A percentile compares a stretch with the other conserved stretches of the same genome.
phyloP scores from a whole-genome alignment of 176 grass and related monocot genomes.

The barley (Hordeum vulgare) region MorexV3_pseudomolecules_assembly NC_058520.1:214563746-214564245 shows the following conservation, averaged over 20 bases:
- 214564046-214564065: constrained; percentile 81
- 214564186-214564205: background rate
- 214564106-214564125: constrained; percentile 70
- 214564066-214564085: constrained; percentile 78
- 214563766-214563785: background rate
- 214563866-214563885: background rate
- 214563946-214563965: constrained; percentile 87
- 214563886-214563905: constrained; percentile 18
- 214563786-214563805: background rate
- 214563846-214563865: background rate
- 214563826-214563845: constrained; percentile 21
- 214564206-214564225: constrained; percentile 20
- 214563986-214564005: constrained; percentile 76
- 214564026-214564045: constrained; percentile 67
- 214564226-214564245: constrained; percentile 84
- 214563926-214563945: constrained; percentile 64
- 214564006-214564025: constrained; percentile 77
- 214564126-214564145: constrained; percentile 34
- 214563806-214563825: constrained; percentile 35
- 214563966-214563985: constrained; percentile 78
- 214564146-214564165: background rate
- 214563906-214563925: background rate
- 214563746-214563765: background rate
- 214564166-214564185: background rate
- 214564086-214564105: constrained; percentile 62